These are phyloP conservation scores for Malus hybrid DNA, from an alignment of 331 rosid species.

Conservation along the genomic window DNA sequence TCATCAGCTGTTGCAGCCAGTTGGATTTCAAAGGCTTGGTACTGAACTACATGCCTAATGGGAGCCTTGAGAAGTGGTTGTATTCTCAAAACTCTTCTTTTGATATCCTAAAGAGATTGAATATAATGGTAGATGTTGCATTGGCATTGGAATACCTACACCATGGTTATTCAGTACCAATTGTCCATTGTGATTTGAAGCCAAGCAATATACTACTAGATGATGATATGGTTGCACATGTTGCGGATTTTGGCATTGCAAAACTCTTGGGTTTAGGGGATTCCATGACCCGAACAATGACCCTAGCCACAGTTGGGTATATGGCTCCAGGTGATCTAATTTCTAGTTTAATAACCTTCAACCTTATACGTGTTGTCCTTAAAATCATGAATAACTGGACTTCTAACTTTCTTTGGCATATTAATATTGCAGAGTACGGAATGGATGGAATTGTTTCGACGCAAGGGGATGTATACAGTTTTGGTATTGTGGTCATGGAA, in stretches of 20 bases:
- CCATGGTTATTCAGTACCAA: not conserved
- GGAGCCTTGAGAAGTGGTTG: not conserved
- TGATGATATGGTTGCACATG: not conserved
- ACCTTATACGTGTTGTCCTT: no score
- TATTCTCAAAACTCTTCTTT: not conserved
- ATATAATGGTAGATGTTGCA: not conserved
- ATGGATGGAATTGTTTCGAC: not conserved
- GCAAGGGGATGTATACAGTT: not conserved
- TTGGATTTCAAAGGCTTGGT: not conserved
- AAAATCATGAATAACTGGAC: not conserved
- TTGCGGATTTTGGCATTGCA: not conserved
- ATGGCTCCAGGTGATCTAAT: not conserved
- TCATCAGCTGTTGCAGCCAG: not conserved
- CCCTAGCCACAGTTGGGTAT: not conserved
- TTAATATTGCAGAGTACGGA: not conserved
- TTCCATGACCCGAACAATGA: not conserved
- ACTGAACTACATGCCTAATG: not conserved
- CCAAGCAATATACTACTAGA: not conserved
- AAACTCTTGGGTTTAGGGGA: not conserved
- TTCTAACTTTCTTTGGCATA: not conserved
- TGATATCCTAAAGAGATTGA: not conserved
- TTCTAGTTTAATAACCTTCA: not conserved
- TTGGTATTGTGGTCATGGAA: not conserved
- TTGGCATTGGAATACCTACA: not conserved
- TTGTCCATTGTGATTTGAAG: not conserved